Percentiles rank a stretch among this genome's conserved stretches.
Conservation (phyloP, 2,329 filamentous ascomycete genomes). For the Blastomyces silverae region DNA sequence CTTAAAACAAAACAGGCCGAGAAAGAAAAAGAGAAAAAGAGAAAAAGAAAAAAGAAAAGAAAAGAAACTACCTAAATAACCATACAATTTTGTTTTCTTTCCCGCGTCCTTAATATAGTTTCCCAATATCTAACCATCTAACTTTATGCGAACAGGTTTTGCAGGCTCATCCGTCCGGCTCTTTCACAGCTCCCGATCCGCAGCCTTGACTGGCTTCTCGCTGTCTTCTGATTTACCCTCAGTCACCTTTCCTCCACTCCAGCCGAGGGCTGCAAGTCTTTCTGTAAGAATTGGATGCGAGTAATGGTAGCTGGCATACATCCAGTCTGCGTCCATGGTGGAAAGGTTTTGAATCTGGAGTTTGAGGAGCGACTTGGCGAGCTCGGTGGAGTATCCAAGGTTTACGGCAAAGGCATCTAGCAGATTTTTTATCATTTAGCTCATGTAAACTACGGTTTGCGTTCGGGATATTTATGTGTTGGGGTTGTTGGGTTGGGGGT, state of each 20-base stretch:
- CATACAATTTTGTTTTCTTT: not conserved
- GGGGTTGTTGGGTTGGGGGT: not conserved
- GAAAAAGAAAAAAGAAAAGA: not conserved
- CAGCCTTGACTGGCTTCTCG: constrained; percentile 59
- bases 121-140: constrained; percentile 2
- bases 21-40: not conserved
- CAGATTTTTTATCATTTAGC: constrained; percentile 54
- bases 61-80: not conserved
- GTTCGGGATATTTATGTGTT: not conserved
- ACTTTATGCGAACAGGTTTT: not conserved
- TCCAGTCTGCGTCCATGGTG: constrained; percentile 97
- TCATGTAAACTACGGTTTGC: constrained; percentile 55
- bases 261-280: constrained; percentile 81
- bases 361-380: constrained; percentile 86
- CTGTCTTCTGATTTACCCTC: constrained; percentile 46
- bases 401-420: constrained; percentile 73
- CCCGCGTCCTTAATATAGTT: constrained; percentile 1
- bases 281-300: constrained; percentile 95
- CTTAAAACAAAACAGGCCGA: not conserved
- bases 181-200: constrained; percentile 60
- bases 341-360: constrained; percentile 97
- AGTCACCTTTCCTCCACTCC: constrained; percentile 56
- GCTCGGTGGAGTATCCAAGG: constrained; percentile 75
- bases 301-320: constrained; percentile 98
- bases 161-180: constrained; percentile 36